A percentile compares a stretch with the other conserved stretches of the same genome.
These are phyloP conservation scores for Cicer cuneatum DNA, from an alignment of 306 rosid genomes.

Conservation along the genomic window DNA sequence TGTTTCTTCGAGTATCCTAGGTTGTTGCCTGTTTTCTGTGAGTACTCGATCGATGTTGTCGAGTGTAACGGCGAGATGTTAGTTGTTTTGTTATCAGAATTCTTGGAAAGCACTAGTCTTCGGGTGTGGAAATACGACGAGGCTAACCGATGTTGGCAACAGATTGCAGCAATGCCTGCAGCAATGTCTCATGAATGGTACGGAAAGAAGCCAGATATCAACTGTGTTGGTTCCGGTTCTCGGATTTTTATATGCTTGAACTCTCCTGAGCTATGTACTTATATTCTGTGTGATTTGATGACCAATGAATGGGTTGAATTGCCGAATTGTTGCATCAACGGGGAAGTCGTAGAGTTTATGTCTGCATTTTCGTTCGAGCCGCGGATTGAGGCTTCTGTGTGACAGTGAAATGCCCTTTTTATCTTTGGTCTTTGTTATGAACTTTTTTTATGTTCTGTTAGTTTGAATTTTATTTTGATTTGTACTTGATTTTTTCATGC, in stretches of 20 bases:
- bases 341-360: conserved; percentile 80
- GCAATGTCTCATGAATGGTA: conserved; percentile 91
- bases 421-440: conserved; percentile 24
- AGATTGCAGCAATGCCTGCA: conserved; percentile 84
- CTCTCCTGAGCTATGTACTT: conserved; percentile 64
- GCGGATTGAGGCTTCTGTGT: conserved; percentile 81
- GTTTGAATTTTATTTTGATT: conserved; percentile 28
- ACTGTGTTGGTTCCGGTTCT: conserved; percentile 82
- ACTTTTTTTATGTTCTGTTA: conserved; percentile 28
- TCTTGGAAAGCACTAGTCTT: conserved; percentile 79
- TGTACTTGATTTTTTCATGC: conserved; percentile 44
- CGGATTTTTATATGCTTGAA: conserved; percentile 78
- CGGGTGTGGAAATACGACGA: conserved; percentile 80
- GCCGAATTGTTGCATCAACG: conserved; percentile 70
- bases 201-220: conserved; percentile 87
- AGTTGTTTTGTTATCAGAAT: conserved; percentile 80
- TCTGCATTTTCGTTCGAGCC: conserved; percentile 94
- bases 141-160: conserved; percentile 67
- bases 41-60: conserved; percentile 87
- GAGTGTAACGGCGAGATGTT: conserved; percentile 80
- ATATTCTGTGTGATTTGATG: conserved; percentile 65
- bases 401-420: conserved; percentile 28
- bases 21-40: conserved; percentile 75
- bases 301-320: conserved; percentile 75
- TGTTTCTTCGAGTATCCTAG: conserved; percentile 79